A percentile compares a stretch with the other conserved stretches of the same genome.
These are phyloP conservation scores for Xylaria sp. DNA, from an alignment of 2,329 filamentous ascomycete genomes.

Conservation along the genomic window DNA sequence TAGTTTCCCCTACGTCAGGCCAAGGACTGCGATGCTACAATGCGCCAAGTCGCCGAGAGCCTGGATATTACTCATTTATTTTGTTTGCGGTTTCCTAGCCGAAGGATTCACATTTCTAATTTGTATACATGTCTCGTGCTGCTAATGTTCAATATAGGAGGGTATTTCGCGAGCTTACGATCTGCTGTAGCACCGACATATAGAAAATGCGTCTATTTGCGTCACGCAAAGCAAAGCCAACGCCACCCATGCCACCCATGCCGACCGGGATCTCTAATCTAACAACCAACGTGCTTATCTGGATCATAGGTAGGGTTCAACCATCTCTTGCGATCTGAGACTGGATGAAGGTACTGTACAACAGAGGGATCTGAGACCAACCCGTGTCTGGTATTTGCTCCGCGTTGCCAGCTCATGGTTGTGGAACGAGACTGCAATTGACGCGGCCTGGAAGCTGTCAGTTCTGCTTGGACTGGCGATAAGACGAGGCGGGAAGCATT, in stretches of 20 bases:
- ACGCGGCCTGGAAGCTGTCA: conserved; percentile 9
- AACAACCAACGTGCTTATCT: background rate
- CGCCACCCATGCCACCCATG: conserved; percentile 9
- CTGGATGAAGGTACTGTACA: conserved; percentile 10
- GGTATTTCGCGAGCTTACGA: background rate
- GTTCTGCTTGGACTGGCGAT: conserved; percentile 19
- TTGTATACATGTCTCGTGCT: conserved; percentile 8
- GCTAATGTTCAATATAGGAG: conserved; percentile 4
- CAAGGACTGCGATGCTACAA: conserved; percentile 27
- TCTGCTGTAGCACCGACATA: conserved; percentile 2
- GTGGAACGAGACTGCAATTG: conserved; percentile 23
- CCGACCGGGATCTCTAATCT: conserved; percentile 5
- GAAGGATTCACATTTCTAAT: conserved; percentile 9
- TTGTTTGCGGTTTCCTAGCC: conserved; percentile 15
- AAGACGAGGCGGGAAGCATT: conserved; percentile 21
- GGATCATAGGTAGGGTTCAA: conserved; percentile 7
- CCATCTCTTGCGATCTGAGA: conserved; percentile 1
- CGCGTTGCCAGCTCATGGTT: conserved; percentile 19
- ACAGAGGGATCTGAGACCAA: conserved; percentile 1
- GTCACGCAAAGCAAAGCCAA: conserved; percentile 12
- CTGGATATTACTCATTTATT: conserved; percentile 19
- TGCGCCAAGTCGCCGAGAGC: conserved; percentile 38
- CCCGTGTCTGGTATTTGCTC: conserved; percentile 15
- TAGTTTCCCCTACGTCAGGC: conserved; percentile 26
- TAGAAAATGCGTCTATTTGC: background rate